phyloP scores from a whole-genome alignment of 768 basidiomycete species.

The Podaxis mareebaensis region DNA sequence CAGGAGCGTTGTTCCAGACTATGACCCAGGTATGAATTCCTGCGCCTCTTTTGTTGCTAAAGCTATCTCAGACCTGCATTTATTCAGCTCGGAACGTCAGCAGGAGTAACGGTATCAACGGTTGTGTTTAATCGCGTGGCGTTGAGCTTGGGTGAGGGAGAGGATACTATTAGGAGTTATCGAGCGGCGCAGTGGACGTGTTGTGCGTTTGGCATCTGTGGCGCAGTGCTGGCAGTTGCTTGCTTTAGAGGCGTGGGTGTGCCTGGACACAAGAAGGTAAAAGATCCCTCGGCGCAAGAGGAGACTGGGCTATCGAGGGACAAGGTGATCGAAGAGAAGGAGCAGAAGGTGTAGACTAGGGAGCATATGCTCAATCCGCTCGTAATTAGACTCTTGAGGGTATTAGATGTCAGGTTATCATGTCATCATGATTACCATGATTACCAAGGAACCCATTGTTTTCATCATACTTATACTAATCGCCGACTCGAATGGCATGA shows the following conservation, averaged over 20 bases:
- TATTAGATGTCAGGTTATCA: no score
- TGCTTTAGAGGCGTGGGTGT: constrained; percentile 32
- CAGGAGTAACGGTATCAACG: constrained; percentile 72
- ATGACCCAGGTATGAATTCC: constrained; percentile 61
- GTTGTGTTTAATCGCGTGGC: constrained; percentile 63
- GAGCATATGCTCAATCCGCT: not conserved
- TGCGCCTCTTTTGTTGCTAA: not conserved
- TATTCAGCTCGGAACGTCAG: constrained; percentile 60
- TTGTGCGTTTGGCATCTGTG: constrained; percentile 61
- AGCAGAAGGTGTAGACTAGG: not conserved
- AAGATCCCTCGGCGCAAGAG: not conserved
- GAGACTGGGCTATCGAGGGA: not conserved
- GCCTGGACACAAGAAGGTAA: constrained; percentile 22
- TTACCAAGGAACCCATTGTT: not conserved
- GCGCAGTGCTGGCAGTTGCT: constrained; percentile 36
- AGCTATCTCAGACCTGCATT: not conserved
- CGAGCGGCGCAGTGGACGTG: constrained; percentile 66
- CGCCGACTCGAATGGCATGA: not conserved
- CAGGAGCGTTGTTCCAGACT: constrained; percentile 77
- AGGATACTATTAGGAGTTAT: constrained; percentile 51
- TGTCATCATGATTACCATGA: not conserved
- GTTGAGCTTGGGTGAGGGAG: constrained; percentile 24
- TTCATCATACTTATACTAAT: no score
- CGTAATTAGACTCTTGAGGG: not conserved
- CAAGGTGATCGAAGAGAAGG: not conserved